Conservation (phyloP, 805 yeast species). For the Wickerhamomyces pijperi region DNA sequence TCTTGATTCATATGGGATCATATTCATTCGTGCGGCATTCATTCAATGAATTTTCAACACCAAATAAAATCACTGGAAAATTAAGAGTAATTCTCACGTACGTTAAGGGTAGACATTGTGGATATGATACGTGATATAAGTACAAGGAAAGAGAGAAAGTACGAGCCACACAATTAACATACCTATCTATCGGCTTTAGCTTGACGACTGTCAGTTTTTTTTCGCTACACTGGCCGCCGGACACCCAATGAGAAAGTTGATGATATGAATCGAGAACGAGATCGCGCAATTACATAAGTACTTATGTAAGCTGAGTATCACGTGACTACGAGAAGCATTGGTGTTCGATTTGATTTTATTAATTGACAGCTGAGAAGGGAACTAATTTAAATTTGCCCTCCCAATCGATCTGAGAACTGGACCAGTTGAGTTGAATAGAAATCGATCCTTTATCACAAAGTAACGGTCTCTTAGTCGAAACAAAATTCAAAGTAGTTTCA, state of each 20-base stretch:
- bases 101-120: conserved; percentile 40
- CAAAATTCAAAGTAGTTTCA: too few species aligned
- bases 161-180: background rate
- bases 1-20: too few species aligned
- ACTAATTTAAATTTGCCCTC: too few species aligned
- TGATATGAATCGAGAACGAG: background rate
- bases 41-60: too few species aligned
- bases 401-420: too few species aligned
- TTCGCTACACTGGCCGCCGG: background rate
- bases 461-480: background rate
- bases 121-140: background rate
- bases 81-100: conserved; percentile 14
- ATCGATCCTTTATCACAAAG: too few species aligned
- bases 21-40: background rate
- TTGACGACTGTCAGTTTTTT: background rate
- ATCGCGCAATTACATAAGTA: background rate
- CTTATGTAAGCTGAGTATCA: background rate
- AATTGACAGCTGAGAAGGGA: too few species aligned
- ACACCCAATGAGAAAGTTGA: background rate
- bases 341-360: too few species aligned
- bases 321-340: too few species aligned
- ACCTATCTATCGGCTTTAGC: background rate
- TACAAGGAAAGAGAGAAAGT: too few species aligned
- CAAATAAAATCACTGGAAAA: too few species aligned
- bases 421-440: too few species aligned